Conservation (phyloP, 2,329 filamentous ascomycete species). For the Nakataea oryzae region DNA sequence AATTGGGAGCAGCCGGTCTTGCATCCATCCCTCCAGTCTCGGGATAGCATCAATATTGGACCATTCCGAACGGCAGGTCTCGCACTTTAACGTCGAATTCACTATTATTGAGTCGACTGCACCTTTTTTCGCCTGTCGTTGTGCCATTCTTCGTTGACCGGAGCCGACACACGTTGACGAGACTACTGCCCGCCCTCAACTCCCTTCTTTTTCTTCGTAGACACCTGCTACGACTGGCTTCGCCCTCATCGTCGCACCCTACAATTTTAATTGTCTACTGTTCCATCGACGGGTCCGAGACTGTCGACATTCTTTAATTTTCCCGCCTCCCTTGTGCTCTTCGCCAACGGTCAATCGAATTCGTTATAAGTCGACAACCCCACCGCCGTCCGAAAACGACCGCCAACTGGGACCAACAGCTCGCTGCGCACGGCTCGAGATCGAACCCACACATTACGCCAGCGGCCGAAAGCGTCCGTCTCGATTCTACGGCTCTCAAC, state of each 20-base stretch:
- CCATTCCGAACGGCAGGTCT: background rate
- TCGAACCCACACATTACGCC: constrained; percentile 10
- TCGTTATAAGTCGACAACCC: background rate
- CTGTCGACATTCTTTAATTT: background rate
- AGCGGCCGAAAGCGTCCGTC: constrained; percentile 5
- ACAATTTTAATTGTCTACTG: background rate
- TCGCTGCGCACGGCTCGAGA: background rate
- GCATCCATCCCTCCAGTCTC: background rate
- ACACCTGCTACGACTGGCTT: background rate
- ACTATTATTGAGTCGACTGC: background rate
- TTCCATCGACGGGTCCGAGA: background rate
- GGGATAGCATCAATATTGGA: background rate
- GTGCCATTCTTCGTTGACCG: background rate
- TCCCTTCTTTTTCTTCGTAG: background rate
- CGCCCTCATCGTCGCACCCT: background rate
- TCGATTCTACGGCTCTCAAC: constrained; percentile 3
- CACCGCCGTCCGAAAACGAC: background rate
- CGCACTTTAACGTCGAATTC: background rate
- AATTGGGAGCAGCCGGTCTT: background rate
- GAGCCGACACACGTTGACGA: background rate
- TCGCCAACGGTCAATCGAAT: background rate
- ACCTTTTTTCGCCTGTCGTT: background rate
- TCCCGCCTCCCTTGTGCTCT: too few species aligned
- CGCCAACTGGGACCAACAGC: background rate
- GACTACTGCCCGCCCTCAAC: background rate